Base-by-base conservation (phyloP, 768 basidiomycete genomes). In the Asterophora lycoperdoides region DNA sequence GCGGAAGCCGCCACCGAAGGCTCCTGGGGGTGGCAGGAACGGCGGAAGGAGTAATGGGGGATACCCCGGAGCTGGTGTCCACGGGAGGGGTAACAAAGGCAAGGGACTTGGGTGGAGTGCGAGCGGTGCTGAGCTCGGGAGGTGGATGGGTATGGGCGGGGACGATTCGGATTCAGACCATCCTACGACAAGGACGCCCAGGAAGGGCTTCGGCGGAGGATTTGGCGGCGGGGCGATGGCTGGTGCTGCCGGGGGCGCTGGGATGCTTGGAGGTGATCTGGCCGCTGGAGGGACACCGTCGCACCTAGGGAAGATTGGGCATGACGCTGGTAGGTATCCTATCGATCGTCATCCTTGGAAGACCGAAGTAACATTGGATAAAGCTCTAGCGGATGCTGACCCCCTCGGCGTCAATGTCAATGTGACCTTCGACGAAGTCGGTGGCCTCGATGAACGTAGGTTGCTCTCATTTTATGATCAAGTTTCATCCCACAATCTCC, bases 371-470 rank as follows among this genome's bases (percentile, higher is more conserved):
- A 47, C 19, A 5, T 30, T 9, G 6, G 18, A 28, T 23, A 2
- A 39, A 91, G 93, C 82, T 34, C 78, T 94, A 13, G 93, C 95
- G 7, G 96, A 99, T 63, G 88, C 90, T 2, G 96, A 99, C 68
- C 96, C 96, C 3, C 75, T 99, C 13, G 93, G 93, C 11, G 89
- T 95, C 7, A 93, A 94, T 58, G 79, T 84, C 56, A 91, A 89
- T 55, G 88, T 98, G 7, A 94, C 93, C 0, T 98, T 99, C 62
- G 92, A 96, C 59, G 91, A 93, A 68, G 91, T 98, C 20, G 96
- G 96, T 18, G 96, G 96, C 3, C 70, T 99, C 34, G 94, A 97
- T 58, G 89, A 92, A 46, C 95, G 93, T 93, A 59, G 62, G 83
- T 76, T 18, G 19, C 23, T 23, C 13, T 29, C 43, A 37, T 46